Evolutionary conservation across 139 green algal species (phyloP), one percentile per base, ranked within the genome.

Genomic region (Spirogloea muscicola): DNA sequence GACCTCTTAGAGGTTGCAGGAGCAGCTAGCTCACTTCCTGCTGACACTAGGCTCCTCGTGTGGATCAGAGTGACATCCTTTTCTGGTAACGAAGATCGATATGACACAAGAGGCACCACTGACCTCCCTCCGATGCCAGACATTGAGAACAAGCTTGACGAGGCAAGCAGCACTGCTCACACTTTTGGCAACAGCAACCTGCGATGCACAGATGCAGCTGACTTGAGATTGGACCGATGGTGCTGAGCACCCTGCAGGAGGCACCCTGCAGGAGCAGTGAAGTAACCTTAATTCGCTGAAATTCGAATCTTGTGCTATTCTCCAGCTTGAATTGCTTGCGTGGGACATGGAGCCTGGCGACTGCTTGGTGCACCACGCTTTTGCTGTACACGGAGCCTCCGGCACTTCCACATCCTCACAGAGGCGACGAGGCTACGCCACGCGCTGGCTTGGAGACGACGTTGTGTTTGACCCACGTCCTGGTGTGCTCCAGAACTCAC

Each of bases 331-430:
- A 21, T 29, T 70, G 21, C 61, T 70, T 7, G 29, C 61, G 13
- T 70, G 61, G 61, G 61, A 70, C 61, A 62, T 70, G 61, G 61
- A 60, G 21, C 61, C 61, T 21, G 61, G 61, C 39, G 61, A 70
- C 42, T 64, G 29, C 29, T 9, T 70, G 31, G 42, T 70, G 40
- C 61, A 70, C 34, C 61, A 70, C 42, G 61, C 40, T 9, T 62
- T 70, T 60, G 34, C 61, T 21, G 42, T 70, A 7, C 61, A 70
- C 42, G 61, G 61, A 13, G 61, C 61, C 9, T 60, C 61, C 16
- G 61, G 61, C 39, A 55, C 18, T 7, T 9, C 18, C 42, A 64
- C 61, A 13, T 64, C 29, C 21, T 33, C 18, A 13, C 9, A 13
- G 16, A 9, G 61, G 7, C 61, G 61, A 21, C 61, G 61, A 9